Conservation (phyloP, 805 yeast genomes). For the Cyberlindnera subsufficiens region DNA sequence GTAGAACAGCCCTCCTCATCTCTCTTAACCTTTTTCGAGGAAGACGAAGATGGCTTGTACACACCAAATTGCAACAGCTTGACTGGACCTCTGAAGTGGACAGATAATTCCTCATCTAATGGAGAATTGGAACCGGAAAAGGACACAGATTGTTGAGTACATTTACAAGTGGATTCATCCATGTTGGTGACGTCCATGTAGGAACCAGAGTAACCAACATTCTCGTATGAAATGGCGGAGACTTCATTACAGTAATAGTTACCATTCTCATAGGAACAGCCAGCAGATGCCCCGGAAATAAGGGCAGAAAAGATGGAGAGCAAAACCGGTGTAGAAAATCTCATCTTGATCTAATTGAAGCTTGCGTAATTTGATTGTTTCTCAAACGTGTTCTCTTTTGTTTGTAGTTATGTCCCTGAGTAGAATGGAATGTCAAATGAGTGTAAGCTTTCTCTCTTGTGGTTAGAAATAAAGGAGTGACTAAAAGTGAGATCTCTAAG, state of each 20-base stretch:
- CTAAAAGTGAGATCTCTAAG: neutral
- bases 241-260: constrained; percentile 81
- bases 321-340: constrained; percentile 17
- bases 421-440: neutral
- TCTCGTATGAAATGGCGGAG: constrained; percentile 56
- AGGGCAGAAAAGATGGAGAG: constrained; percentile 18
- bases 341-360: constrained; percentile 10
- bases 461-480: constrained; percentile 1
- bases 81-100: constrained; percentile 89
- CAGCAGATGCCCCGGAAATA: constrained; percentile 21
- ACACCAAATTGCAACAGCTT: constrained; percentile 82
- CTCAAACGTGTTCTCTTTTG: no score
- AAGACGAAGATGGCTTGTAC: constrained; percentile 59
- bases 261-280: constrained; percentile 51
- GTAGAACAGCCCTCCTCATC: constrained; percentile 29
- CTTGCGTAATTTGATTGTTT: neutral
- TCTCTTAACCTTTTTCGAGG: constrained; percentile 34
- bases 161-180: constrained; percentile 64
- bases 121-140: constrained; percentile 77
- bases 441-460: neutral
- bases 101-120: constrained; percentile 78
- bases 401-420: no score
- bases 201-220: constrained; percentile 81
- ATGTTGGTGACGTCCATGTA: constrained; percentile 76
- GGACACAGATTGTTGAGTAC: constrained; percentile 50